These are phyloP conservation scores for Calonectria pseudoreteaudii DNA, from an alignment of 2,329 filamentous ascomycete genomes.

Conservation along the genomic window DNA sequence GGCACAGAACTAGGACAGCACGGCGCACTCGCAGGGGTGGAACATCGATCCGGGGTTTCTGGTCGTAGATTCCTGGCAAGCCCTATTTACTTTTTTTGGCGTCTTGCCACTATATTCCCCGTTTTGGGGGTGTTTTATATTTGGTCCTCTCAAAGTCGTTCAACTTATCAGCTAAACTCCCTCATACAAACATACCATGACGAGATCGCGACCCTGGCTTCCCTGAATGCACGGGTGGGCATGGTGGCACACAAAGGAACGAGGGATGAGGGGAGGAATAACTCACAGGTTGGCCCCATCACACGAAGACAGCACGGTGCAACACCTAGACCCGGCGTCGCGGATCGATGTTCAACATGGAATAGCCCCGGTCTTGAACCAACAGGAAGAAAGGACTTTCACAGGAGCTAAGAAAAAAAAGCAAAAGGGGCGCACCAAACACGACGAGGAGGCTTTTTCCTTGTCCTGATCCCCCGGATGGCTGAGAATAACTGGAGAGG, in stretches of 20 bases:
- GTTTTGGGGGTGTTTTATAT: slow-evolving; percentile 7
- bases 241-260: slow-evolving; percentile 31
- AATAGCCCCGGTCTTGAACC: background rate
- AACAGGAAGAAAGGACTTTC: background rate
- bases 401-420: slow-evolving; percentile 9
- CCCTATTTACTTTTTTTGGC: background rate
- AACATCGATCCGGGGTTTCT: slow-evolving; percentile 10
- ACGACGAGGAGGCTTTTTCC: slow-evolving; percentile 4
- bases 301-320: slow-evolving; percentile 41
- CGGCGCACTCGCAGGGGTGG: slow-evolving; percentile 13
- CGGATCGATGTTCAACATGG: slow-evolving; percentile 35
- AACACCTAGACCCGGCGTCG: slow-evolving; percentile 41
- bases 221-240: slow-evolving; percentile 35
- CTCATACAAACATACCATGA: background rate
- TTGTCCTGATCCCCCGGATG: background rate
- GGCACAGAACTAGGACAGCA: slow-evolving; percentile 10
- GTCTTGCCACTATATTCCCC: background rate
- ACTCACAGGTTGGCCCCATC: slow-evolving; percentile 29
- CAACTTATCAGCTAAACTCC: background rate
- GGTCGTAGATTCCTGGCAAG: slow-evolving; percentile 10
- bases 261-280: slow-evolving; percentile 27
- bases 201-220: background rate
- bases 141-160: background rate
- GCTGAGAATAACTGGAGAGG: background rate
- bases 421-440: background rate